Evolutionary conservation across 768 basidiomycete species (phyloP).

Genomic region (Boletus rubroflammeus): DNA sequence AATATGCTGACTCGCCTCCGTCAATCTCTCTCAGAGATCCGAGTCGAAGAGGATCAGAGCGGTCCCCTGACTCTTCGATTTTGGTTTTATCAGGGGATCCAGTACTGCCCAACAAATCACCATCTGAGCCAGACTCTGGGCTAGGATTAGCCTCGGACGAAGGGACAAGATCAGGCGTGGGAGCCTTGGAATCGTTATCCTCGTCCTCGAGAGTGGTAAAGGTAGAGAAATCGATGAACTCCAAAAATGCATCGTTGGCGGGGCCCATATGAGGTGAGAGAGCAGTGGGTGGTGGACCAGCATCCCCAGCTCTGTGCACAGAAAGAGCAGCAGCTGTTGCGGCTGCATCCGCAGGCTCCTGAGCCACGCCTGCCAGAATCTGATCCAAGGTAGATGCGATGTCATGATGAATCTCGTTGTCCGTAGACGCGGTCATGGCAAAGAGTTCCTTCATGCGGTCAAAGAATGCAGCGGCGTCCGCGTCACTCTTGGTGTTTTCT

Average conservation of each 20-base stretch:
- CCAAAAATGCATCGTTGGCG: slow-evolving; percentile 38
- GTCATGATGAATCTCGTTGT: slow-evolving; percentile 40
- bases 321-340: slow-evolving; percentile 30
- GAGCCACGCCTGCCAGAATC: slow-evolving; percentile 56
- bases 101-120: slow-evolving; percentile 46
- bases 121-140: slow-evolving; percentile 69
- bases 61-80: slow-evolving; percentile 45
- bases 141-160: slow-evolving; percentile 74
- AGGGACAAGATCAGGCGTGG: slow-evolving; percentile 68
- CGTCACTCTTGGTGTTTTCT: slow-evolving; percentile 57
- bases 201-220: slow-evolving; percentile 53
- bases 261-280: slow-evolving; percentile 36
- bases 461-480: slow-evolving; percentile 60
- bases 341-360: slow-evolving; percentile 36
- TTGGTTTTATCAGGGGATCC: slow-evolving; percentile 48
- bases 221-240: slow-evolving; percentile 68
- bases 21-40: slow-evolving; percentile 69
- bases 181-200: slow-evolving; percentile 61
- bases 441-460: slow-evolving; percentile 63
- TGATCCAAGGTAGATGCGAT: slow-evolving; percentile 60
- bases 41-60: slow-evolving; percentile 51
- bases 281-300: slow-evolving; percentile 31
- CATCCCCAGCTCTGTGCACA: slow-evolving; percentile 25
- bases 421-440: slow-evolving; percentile 41
- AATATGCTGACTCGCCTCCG: slow-evolving; percentile 72